Evolutionary conservation across 2,329 filamentous ascomycete species (phyloP), one percentile per base, ranked within the genome.

Genomic region (Apiospora kogelbergensis): DNA sequence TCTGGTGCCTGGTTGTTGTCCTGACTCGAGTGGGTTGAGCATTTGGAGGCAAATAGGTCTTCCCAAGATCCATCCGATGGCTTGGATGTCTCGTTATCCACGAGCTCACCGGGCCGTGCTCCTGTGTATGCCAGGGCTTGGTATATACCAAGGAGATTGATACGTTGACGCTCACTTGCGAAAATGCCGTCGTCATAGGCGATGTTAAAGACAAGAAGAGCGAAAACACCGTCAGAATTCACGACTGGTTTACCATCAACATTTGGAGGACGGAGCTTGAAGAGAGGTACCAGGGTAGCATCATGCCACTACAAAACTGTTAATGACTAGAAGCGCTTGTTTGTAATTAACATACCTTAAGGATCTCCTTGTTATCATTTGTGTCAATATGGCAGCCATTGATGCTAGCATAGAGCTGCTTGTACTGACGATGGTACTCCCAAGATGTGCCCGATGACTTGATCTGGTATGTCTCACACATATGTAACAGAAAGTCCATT

Each of bases 151-250:
- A 69, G 45, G 2, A 79, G 67, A 9, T 76, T 9, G 42, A 78
- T 69, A 20, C 70, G 67, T 69, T 79, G 66, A n/a, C 71, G 57
- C 68, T 78, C 68, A 37, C 45, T 68, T 9, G 67, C 64, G 67
- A 78, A 77, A 46, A 76, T 71, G 20, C 70, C 68, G 0, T 66
- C 74, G 60, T 80, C 63, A 66, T 77, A 79, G 1, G 67, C 65
- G 37, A 79, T 76, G 41, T 79, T 80, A 15, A 78, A 79, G 0
- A 63, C 74, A 2, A 76, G 68, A 17, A 80, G 71, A 9, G 72
- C 67, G 22, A 69, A 63, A 5, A 78, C 67, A 66, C 70, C 71
- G 48, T 74, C 65, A 1, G 70, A 67, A 42, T 73, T 73, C 6
- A 76, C 68, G 6, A 78, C 74, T 22, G 67, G 71, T 69, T 78